Conservation (phyloP, 106 monocot species). For the Chionographis japonica region DNA sequence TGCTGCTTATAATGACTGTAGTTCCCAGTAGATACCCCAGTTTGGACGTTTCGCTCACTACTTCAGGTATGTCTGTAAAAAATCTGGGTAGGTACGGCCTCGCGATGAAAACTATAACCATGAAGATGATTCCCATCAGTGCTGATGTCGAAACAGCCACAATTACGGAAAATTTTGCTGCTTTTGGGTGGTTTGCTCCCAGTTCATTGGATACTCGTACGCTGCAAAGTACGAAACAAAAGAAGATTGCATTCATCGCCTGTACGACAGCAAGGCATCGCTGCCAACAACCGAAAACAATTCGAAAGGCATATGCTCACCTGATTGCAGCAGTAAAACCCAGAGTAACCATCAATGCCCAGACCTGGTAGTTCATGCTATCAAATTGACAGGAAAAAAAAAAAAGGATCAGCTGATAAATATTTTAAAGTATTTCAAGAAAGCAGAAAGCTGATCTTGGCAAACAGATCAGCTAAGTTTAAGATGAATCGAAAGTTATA, state of each 20-base stretch:
- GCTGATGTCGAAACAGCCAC: constrained; percentile 41
- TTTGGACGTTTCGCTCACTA: constrained; percentile 57
- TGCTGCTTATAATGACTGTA: constrained; percentile 66
- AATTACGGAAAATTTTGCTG: constrained; percentile 51
- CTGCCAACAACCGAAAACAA: background rate
- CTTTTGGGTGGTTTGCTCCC: constrained; percentile 56
- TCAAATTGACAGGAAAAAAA: background rate
- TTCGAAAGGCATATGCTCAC: constrained; percentile 17
- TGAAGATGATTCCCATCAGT: constrained; percentile 40
- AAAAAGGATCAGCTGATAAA: background rate
- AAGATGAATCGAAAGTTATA: too few species aligned
- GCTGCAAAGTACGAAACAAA: constrained; percentile 15
- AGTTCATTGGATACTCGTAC: constrained; percentile 83
- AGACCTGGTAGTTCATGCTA: constrained; percentile 83
- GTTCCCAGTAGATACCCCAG: constrained; percentile 62
- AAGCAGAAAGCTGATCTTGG: too few species aligned
- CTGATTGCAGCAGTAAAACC: constrained; percentile 86
- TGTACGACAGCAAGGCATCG: background rate
- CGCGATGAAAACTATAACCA: constrained; percentile 21
- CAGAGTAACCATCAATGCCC: constrained; percentile 73
- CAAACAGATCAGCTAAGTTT: too few species aligned
- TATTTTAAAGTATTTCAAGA: too few species aligned
- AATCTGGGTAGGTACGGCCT: constrained; percentile 42
- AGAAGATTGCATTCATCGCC: background rate
- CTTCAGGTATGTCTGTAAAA: constrained; percentile 54